Percentiles rank a stretch among this genome's conserved stretches.
Conservation (phyloP, 306 rosid species). For the Prunus mira region DNA sequence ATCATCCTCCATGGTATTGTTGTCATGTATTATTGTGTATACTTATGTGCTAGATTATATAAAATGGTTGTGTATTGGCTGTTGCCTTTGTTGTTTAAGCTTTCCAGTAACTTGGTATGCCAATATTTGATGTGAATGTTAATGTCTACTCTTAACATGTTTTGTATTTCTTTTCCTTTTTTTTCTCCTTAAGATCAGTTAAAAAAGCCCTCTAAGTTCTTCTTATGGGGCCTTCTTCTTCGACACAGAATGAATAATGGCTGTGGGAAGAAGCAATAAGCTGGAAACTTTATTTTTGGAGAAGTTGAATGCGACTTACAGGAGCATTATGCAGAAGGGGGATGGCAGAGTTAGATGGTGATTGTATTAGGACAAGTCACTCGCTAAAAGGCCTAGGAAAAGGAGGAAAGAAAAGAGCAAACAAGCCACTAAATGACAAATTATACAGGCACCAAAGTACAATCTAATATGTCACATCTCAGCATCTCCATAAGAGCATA, state of each 20-base stretch:
- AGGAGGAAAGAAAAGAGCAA: background rate
- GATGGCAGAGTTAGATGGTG: background rate
- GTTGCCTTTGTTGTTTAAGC: slow-evolving; percentile 24
- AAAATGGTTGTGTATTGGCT: slow-evolving; percentile 43
- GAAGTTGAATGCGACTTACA: background rate
- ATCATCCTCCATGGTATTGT: slow-evolving; percentile 53
- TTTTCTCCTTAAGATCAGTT: no score
- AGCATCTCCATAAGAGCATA: background rate
- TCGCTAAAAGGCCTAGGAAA: background rate
- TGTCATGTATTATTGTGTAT: slow-evolving; percentile 49
- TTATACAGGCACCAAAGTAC: slow-evolving; percentile 1
- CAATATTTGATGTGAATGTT: slow-evolving; percentile 12
- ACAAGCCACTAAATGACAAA: background rate
- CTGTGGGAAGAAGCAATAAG: no score
- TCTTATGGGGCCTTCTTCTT: background rate
- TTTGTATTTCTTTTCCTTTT: no score
- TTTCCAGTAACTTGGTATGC: slow-evolving; percentile 2
- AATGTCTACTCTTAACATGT: background rate
- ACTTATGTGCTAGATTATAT: slow-evolving; percentile 42
- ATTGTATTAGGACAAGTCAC: slow-evolving; percentile 2
- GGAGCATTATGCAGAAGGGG: background rate
- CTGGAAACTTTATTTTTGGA: background rate
- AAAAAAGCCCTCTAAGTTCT: no score
- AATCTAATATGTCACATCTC: background rate
- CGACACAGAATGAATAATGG: background rate